phyloP scores from a whole-genome alignment of 352 stramenopile genomes.

The Stramenopiles sp. region DNA sequence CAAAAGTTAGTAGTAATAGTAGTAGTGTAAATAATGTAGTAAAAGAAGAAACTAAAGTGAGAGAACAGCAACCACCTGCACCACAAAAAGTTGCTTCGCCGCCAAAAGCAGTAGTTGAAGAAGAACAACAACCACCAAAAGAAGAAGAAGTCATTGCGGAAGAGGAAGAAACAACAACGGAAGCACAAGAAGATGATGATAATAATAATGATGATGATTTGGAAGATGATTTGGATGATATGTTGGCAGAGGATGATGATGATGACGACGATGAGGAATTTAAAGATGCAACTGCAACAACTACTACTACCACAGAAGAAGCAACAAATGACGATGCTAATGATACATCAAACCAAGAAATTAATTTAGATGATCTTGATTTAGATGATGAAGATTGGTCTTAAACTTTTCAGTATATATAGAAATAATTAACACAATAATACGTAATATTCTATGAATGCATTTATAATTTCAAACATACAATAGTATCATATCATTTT shows the following conservation, averaged over 20 bases:
- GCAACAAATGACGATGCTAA: no score
- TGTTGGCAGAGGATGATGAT: neutral
- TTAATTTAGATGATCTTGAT: neutral
- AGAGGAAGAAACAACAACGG: constrained; percentile 21
- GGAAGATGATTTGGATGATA: neutral
- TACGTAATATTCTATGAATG: no score
- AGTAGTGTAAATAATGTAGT: neutral
- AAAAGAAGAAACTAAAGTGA: neutral
- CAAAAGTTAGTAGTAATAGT: neutral
- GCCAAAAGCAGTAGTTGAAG: neutral
- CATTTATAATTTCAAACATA: no score
- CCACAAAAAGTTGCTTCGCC: neutral
- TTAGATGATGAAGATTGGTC: neutral
- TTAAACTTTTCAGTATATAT: no score
- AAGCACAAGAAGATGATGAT: no score
- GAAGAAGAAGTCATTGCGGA: constrained; percentile 21
- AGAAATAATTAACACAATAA: no score
- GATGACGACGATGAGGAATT: neutral
- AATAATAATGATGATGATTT: neutral
- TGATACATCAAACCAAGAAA: neutral
- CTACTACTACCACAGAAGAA: neutral
- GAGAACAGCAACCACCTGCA: constrained; percentile 18
- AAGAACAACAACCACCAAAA: neutral
- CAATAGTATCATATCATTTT: no score
- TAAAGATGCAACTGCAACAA: neutral